Conservation (phyloP, 2,329 filamentous ascomycete genomes). For the Periglandula ipomoeae region DNA sequence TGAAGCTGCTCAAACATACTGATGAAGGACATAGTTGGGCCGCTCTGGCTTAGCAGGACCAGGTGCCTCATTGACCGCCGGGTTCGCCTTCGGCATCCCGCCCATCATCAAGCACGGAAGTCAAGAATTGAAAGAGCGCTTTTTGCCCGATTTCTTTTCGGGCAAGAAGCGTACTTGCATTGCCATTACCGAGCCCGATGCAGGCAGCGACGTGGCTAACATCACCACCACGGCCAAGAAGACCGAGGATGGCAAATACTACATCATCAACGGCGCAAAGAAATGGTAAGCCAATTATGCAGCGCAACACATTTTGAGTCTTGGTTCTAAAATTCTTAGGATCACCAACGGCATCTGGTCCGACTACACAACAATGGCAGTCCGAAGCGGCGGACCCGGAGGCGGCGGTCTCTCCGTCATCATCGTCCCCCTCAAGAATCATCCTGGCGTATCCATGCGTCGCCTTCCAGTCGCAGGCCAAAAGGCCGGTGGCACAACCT, state of each 20-base stretch:
- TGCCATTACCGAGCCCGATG: conserved; percentile 54
- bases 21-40: conserved; percentile 41
- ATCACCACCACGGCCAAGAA: conserved; percentile 49
- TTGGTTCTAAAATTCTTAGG: not conserved
- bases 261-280: conserved; percentile 56
- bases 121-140: conserved; percentile 34
- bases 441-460: conserved; percentile 37
- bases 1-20: not conserved
- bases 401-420: conserved; percentile 46
- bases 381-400: conserved; percentile 47
- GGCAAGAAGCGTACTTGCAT: conserved; percentile 54
- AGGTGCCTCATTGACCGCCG: conserved; percentile 58
- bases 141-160: conserved; percentile 48
- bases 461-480: conserved; percentile 57
- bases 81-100: conserved; percentile 60
- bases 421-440: conserved; percentile 47
- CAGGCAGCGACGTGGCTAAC: conserved; percentile 55
- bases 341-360: conserved; percentile 55
- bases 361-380: conserved; percentile 52
- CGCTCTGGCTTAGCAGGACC: conserved; percentile 49
- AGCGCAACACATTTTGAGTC: too few species aligned
- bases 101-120: conserved; percentile 55
- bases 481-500: conserved; percentile 51
- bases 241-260: conserved; percentile 35
- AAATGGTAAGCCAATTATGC: conserved; percentile 40